A percentile compares a stretch with the other conserved stretches of the same genome.
Evolutionary conservation across 345 rosid genomes (phyloP).

Genomic region (Populus deltoides): DNA sequence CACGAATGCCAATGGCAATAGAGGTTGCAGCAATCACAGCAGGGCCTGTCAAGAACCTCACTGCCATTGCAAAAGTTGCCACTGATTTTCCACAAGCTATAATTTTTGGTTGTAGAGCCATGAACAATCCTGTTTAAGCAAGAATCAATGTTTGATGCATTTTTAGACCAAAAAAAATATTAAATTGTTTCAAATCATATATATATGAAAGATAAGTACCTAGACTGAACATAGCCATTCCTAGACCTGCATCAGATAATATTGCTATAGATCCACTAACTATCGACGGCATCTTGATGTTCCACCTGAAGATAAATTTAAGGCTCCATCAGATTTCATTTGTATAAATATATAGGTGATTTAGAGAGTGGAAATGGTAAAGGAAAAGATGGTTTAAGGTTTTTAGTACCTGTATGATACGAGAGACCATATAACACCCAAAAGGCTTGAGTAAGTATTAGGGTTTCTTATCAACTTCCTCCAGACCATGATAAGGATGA

Average conservation of each 20-base stretch:
- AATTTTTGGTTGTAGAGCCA: constrained; percentile 80
- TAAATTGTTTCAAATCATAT: too few relatives aligned
- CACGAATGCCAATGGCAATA: constrained; percentile 73
- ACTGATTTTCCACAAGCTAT: constrained; percentile 81
- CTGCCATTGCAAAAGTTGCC: constrained; percentile 78
- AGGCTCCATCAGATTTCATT: too few relatives aligned
- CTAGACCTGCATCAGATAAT: constrained; percentile 74
- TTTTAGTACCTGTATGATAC: constrained; percentile 15
- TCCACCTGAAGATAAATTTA: constrained; percentile 40
- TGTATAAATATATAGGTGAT: background rate
- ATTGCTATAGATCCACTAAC: constrained; percentile 66
- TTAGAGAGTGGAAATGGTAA: background rate
- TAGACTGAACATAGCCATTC: constrained; percentile 90
- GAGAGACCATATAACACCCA: constrained; percentile 20
- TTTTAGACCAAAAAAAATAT: too few relatives aligned
- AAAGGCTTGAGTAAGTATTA: constrained; percentile 19
- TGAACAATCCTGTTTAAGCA: constrained; percentile 53
- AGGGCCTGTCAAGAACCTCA: constrained; percentile 75
- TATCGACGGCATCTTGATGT: constrained; percentile 69
- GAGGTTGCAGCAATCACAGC: constrained; percentile 87
- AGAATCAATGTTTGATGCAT: too few relatives aligned
- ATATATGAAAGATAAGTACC: constrained; percentile 31
- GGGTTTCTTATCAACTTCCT: constrained; percentile 26
- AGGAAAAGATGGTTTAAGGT: background rate
- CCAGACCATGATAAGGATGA: constrained; percentile 17